phyloP scores from a whole-genome alignment of 352 stramenopile species.

The Globisporangium orthogonon region DNA sequence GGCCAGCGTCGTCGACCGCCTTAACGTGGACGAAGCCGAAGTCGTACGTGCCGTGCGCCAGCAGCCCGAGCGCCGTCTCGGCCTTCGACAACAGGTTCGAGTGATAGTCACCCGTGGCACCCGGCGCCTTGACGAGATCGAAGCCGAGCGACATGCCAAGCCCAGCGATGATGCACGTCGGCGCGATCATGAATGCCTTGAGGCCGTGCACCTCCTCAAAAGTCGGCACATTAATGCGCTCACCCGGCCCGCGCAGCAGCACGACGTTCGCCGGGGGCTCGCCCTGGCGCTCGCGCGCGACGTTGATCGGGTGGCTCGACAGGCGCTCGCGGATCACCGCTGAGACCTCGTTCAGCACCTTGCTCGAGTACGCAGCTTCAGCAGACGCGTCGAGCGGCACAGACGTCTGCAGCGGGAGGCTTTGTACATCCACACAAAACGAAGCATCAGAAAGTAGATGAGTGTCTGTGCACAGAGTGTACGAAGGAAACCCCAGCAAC shows the following conservation, averaged over 20 bases:
- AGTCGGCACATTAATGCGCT: slow-evolving; percentile 80
- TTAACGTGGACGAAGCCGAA: slow-evolving; percentile 87
- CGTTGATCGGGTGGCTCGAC: slow-evolving; percentile 72
- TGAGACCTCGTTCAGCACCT: slow-evolving; percentile 76
- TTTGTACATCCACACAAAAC: background rate
- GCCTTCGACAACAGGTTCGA: slow-evolving; percentile 78
- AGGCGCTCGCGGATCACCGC: slow-evolving; percentile 56
- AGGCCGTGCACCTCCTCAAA: slow-evolving; percentile 80
- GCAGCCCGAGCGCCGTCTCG: slow-evolving; percentile 50
- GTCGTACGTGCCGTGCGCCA: slow-evolving; percentile 39
- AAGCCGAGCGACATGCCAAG: slow-evolving; percentile 84
- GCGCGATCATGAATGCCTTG: slow-evolving; percentile 84
- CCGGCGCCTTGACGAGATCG: slow-evolving; percentile 58
- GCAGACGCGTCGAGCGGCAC: slow-evolving; percentile 51
- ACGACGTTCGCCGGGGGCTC: slow-evolving; percentile 82
- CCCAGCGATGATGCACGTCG: slow-evolving; percentile 85
- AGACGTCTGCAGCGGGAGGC: slow-evolving; percentile 57
- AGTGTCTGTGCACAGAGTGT: too few species aligned
- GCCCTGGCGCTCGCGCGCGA: slow-evolving; percentile 32
- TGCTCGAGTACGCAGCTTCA: slow-evolving; percentile 72
- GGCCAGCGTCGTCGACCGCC: slow-evolving; percentile 80
- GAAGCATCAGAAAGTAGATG: background rate
- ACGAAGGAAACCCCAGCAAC: background rate
- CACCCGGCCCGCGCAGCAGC: slow-evolving; percentile 73
- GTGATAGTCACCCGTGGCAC: slow-evolving; percentile 82